A percentile compares a stretch with the other conserved stretches of the same genome.
Evolutionary conservation across 345 rosid species (phyloP).

Genomic region (Citrus hindsii): DNA sequence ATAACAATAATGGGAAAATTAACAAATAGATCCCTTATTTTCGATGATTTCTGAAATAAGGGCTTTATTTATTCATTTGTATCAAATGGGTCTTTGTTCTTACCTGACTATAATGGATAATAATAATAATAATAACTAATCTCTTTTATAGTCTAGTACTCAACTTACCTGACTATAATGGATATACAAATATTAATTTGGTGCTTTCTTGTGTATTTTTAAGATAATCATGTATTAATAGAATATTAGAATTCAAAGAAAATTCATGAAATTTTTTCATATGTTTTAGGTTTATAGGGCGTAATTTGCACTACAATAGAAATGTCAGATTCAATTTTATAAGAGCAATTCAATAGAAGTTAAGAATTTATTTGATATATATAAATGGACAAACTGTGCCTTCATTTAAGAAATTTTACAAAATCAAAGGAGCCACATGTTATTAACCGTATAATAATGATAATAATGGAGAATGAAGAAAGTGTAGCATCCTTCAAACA

Average conservation of each 20-base stretch:
- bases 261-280: no score
- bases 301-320: neutral
- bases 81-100: neutral
- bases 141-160: neutral
- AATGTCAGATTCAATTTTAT: neutral
- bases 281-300: neutral
- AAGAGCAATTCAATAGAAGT: no score
- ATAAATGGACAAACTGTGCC: neutral
- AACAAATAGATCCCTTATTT: neutral
- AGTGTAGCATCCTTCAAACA: constrained; percentile 7
- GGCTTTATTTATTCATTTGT: neutral
- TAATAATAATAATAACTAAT: no score
- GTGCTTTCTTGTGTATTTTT: no score
- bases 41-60: neutral
- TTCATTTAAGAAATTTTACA: neutral
- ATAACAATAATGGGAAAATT: no score
- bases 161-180: neutral
- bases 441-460: neutral
- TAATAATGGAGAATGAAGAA: neutral
- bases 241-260: no score
- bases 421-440: neutral
- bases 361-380: neutral
- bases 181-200: no score
- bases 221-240: no score
- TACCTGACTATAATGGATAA: no score